Evolutionary conservation across 257 asterid genomes (phyloP).

Genomic region (Petunia secreta): DNA sequence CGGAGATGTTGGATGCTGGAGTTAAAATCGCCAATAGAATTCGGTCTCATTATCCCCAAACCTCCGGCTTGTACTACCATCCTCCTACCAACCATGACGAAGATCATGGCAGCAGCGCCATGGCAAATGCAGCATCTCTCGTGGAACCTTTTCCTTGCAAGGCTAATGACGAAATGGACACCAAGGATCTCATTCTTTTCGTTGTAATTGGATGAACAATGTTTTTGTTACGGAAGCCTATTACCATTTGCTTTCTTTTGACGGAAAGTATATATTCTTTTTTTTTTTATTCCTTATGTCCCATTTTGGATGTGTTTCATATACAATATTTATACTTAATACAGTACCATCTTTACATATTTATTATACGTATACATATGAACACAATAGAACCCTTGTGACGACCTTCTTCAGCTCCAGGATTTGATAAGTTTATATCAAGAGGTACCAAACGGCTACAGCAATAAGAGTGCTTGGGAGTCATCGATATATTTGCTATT

Average conservation of each 20-base stretch:
- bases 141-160: background rate
- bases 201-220: slow-evolving; percentile 9
- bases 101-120: background rate
- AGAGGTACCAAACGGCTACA: too few relatives aligned
- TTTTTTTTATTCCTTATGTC: background rate
- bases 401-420: too few relatives aligned
- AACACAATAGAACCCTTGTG: too few relatives aligned
- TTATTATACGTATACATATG: too few relatives aligned
- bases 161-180: background rate
- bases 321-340: too few relatives aligned
- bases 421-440: too few relatives aligned
- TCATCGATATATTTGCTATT: too few relatives aligned
- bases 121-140: background rate
- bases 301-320: background rate
- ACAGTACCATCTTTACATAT: too few relatives aligned
- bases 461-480: too few relatives aligned
- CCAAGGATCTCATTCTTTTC: slow-evolving; percentile 4
- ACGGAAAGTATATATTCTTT: background rate
- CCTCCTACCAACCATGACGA: background rate
- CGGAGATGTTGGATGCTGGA: slow-evolving; percentile 16
- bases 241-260: background rate
- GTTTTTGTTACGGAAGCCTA: background rate
- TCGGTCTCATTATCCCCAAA: slow-evolving; percentile 23
- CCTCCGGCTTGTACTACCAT: slow-evolving; percentile 20
- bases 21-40: slow-evolving; percentile 21